Base-by-base conservation (phyloP, 129 eudicot genomes). In the Tagetes patula region DNA sequence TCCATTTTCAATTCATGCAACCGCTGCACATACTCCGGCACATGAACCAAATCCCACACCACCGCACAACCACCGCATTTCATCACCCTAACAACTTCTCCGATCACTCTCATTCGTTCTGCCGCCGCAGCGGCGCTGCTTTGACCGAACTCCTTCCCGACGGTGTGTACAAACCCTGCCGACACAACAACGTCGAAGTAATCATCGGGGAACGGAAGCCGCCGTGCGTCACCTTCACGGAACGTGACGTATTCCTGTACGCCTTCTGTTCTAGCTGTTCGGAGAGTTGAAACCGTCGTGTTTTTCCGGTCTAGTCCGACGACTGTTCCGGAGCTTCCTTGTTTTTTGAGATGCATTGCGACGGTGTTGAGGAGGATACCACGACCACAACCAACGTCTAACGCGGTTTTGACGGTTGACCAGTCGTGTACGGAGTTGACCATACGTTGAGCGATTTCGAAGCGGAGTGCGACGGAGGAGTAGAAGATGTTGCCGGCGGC, bases 141-240 rank as follows among this genome's bases (percentile, higher is more conserved):
- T 50, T 77, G 85, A 53, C 97, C 97, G 70, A 83, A 88, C 67
- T 91, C 97, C 65, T 88, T 91, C 71, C 97, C 97, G 10, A 88
- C 97, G 42, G 86, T 85, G 76, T 89, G 96, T 7, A 92, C 37
- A 20, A 85, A 87, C 69, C 75, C 95, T 5, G 86, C 90, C 63
- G 98, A 92, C 6, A 89, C 96, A 83, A 92, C 98, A 79, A 87
- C 96, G 84, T 92, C 98, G 83, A 92, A 92, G 82, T 87, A 89
- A 32, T 82, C 71, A 67, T 92, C 96, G 3, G 81, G 69, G 64
- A 92, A 92, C 52, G 98, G 98, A 47, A 92, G 81, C 68, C 85
- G 76, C 36, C 98, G 73, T 0, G 87, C 90, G 77, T 91, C 97
- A 0, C 97, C 97, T 3, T 88, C 82, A 41, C 96, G 78, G 77